Conservation (phyloP, 2,329 filamentous ascomycete species). For the Colletotrichum noveboracense region DNA sequence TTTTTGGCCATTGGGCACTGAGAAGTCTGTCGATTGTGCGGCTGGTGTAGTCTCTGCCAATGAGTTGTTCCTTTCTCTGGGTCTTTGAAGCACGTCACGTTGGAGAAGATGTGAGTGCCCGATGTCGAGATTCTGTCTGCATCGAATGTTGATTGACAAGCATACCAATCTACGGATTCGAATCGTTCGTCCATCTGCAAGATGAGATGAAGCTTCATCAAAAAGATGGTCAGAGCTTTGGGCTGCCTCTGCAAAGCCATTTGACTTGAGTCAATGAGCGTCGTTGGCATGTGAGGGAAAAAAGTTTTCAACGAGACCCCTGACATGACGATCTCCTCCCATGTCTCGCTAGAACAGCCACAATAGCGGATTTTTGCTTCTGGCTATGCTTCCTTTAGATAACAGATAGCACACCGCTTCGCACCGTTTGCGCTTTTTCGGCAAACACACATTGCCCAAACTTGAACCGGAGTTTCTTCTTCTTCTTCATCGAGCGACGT, state of each 20-base stretch:
- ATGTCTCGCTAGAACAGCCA: not conserved
- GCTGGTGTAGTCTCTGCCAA: not conserved
- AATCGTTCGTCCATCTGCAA: not conserved
- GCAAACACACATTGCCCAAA: not conserved
- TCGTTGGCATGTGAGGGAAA: not conserved
- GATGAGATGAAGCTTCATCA: not conserved
- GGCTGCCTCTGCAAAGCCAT: not conserved
- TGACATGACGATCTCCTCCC: not conserved
- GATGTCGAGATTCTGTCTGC: not conserved
- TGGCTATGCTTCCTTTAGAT: not conserved
- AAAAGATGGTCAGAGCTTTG: not conserved
- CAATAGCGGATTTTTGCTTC: not conserved
- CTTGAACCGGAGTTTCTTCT: not conserved
- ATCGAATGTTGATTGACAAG: not conserved
- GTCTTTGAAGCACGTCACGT: not conserved
- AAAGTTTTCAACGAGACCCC: not conserved
- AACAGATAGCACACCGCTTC: slow-evolving; percentile 2
- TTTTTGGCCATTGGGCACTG: not conserved
- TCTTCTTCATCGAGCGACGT: not conserved
- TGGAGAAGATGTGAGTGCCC: not conserved
- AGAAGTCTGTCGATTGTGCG: not conserved
- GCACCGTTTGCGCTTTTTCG: not conserved
- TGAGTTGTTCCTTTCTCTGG: not conserved
- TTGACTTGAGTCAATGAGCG: not conserved
- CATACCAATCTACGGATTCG: not conserved